phyloP scores from a whole-genome alignment of 371 early-diverging fungal species.

The Rhizopus arrhizus region DNA sequence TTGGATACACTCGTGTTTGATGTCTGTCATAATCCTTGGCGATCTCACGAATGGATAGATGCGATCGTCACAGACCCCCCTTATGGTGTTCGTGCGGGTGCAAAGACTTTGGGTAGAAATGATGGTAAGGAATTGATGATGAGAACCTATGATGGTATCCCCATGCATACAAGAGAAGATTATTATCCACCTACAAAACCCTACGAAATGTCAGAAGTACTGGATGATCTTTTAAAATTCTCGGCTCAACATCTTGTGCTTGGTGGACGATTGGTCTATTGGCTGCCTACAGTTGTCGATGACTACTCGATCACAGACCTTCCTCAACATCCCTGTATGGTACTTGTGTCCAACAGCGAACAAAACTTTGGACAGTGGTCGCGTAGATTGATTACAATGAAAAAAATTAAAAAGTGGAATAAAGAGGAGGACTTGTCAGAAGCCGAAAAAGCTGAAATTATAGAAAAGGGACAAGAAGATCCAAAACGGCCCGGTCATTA shows the following conservation, averaged over 20 bases:
- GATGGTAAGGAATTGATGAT: slow-evolving; percentile 59
- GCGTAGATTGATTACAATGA: slow-evolving; percentile 93
- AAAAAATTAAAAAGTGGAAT: slow-evolving; percentile 62
- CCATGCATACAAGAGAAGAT: slow-evolving; percentile 62
- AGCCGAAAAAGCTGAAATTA: slow-evolving; percentile 21
- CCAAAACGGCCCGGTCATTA: slow-evolving; percentile 48
- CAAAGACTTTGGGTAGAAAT: slow-evolving; percentile 85
- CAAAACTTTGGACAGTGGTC: slow-evolving; percentile 94
- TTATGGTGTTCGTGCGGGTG: slow-evolving; percentile 97
- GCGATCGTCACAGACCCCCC: slow-evolving; percentile 91
- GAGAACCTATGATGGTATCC: slow-evolving; percentile 65
- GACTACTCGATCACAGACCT: slow-evolving; percentile 81
- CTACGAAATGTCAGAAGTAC: slow-evolving; percentile 92
- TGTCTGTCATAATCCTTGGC: slow-evolving; percentile 88
- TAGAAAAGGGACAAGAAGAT: slow-evolving; percentile 33
- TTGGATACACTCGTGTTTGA: slow-evolving; percentile 88
- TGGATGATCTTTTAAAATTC: slow-evolving; percentile 83
- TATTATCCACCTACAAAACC: slow-evolving; percentile 90
- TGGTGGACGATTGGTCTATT: slow-evolving; percentile 93
- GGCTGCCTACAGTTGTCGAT: slow-evolving; percentile 92
- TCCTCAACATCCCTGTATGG: slow-evolving; percentile 83
- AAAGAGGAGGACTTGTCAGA: slow-evolving; percentile 22
- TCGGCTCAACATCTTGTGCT: slow-evolving; percentile 77
- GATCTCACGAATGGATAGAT: slow-evolving; percentile 70
- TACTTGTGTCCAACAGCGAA: slow-evolving; percentile 83